These are phyloP conservation scores for Colletotrichum camelliae DNA, from an alignment of 2,329 filamentous ascomycete genomes.

Conservation along the genomic window DNA sequence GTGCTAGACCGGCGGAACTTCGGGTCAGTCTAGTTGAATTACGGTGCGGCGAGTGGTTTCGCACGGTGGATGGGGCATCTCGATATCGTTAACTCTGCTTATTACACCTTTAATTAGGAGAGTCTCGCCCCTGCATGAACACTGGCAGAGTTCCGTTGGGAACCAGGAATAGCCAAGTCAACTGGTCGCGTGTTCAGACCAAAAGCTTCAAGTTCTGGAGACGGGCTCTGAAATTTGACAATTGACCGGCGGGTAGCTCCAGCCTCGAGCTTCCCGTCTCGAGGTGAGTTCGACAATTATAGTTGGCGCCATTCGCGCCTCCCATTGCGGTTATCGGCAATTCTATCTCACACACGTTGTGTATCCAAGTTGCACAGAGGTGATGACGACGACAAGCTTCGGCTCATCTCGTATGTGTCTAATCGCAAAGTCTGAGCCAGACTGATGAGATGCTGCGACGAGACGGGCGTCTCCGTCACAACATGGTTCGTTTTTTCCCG, in stretches of 20 bases:
- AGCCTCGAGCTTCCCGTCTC: not conserved
- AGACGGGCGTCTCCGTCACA: not conserved
- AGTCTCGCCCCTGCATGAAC: not conserved
- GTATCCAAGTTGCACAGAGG: not conserved
- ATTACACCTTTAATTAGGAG: not conserved
- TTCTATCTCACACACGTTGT: not conserved
- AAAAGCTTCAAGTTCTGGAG: not conserved
- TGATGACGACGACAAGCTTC: not conserved
- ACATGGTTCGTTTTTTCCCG: not conserved
- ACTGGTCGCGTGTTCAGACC: not conserved
- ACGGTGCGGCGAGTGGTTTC: not conserved
- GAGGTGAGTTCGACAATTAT: not conserved
- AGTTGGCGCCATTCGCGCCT: not conserved
- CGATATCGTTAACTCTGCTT: not conserved
- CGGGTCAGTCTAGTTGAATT: not conserved
- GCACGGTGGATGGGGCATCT: not conserved
- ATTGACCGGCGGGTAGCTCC: not conserved
- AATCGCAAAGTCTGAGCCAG: not conserved
- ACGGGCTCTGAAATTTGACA: not conserved
- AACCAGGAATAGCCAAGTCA: not conserved
- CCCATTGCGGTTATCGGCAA: not conserved
- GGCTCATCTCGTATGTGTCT: not conserved
- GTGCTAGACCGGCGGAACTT: constrained; percentile 17
- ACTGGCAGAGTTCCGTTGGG: not conserved
- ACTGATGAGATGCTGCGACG: not conserved